Percentiles rank a stretch among this genome's conserved stretches.
Conservation (phyloP, 345 rosid genomes). For the Anacardium occidentale region DNA sequence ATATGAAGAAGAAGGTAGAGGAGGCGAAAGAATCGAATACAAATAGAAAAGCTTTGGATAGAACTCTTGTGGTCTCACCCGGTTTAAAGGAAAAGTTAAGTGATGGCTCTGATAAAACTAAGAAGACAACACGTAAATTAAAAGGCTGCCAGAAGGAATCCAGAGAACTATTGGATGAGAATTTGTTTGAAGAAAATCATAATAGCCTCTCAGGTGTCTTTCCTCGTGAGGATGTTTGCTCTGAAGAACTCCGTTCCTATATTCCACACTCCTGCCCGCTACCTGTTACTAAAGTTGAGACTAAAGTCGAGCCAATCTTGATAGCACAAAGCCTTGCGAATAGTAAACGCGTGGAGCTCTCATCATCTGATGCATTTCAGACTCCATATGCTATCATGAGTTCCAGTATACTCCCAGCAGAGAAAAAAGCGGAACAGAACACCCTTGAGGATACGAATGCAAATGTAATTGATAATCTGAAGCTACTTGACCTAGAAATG, state of each 20-base stretch:
- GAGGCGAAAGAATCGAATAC: slow-evolving; percentile 15
- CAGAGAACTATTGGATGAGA: slow-evolving; percentile 26
- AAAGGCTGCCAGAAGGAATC: slow-evolving; percentile 23
- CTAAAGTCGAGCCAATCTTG: slow-evolving; percentile 27
- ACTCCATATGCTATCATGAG: slow-evolving; percentile 12
- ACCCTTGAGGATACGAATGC: slow-evolving; percentile 21
- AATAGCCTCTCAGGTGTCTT: slow-evolving; percentile 33
- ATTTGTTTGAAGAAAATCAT: slow-evolving; percentile 24
- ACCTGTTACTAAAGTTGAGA: slow-evolving; percentile 38
- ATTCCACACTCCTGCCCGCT: slow-evolving; percentile 53
- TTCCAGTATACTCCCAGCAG: slow-evolving; percentile 19
- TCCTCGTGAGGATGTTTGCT: slow-evolving; percentile 27
- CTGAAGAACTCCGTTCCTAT: slow-evolving; percentile 32
- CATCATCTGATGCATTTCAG: slow-evolving; percentile 33
- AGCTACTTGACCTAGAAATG: slow-evolving; percentile 42
- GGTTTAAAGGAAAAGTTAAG: slow-evolving; percentile 31
- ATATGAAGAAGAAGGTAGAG: slow-evolving; percentile 18
- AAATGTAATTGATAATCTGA: slow-evolving; percentile 35
- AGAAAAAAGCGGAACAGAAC: slow-evolving; percentile 26
- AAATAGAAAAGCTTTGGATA: slow-evolving; percentile 17
- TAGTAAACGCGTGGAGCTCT: slow-evolving; percentile 25
- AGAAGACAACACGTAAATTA: slow-evolving; percentile 30
- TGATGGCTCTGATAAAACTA: slow-evolving; percentile 26
- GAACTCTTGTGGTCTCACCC: slow-evolving; percentile 26
- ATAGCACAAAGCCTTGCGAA: slow-evolving; percentile 15